Conservation (phyloP, 2,329 filamentous ascomycete species). For the Huntiella omanensis region DNA sequence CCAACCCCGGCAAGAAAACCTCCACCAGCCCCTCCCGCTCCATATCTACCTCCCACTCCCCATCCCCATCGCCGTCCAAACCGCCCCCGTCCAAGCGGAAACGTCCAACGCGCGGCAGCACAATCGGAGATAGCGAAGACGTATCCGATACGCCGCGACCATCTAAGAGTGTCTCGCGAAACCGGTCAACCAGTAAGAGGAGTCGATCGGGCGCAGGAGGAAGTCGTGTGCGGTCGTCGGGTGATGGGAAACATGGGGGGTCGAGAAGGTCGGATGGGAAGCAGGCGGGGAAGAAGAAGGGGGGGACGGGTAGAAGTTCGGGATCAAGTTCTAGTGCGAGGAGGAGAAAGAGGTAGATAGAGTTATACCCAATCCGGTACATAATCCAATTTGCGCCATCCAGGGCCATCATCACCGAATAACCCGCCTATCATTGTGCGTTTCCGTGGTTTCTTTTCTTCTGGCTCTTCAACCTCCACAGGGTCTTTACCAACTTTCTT, state of each 20-base stretch:
- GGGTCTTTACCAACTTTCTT: constrained; percentile 20
- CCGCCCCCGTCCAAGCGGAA: background rate
- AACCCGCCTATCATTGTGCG: constrained; percentile 16
- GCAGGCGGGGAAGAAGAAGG: constrained; percentile 19
- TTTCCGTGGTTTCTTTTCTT: constrained; percentile 13
- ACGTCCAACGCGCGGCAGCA: constrained; percentile 19
- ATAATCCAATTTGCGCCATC: constrained; percentile 20
- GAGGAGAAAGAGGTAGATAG: constrained; percentile 1
- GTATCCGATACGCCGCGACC: constrained; percentile 20
- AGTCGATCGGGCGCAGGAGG: background rate
- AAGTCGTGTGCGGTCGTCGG: constrained; percentile 13
- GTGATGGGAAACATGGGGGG: constrained; percentile 22
- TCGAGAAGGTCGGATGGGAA: constrained; percentile 18
- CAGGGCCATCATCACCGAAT: constrained; percentile 16
- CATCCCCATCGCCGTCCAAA: background rate
- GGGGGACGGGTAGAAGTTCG: constrained; percentile 15
- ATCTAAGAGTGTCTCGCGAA: constrained; percentile 19
- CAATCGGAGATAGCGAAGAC: constrained; percentile 33
- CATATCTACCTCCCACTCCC: background rate
- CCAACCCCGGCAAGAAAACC: no score
- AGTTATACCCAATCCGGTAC: constrained; percentile 23
- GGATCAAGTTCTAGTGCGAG: background rate
- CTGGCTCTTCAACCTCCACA: constrained; percentile 13
- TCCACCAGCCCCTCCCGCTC: constrained; percentile 1
- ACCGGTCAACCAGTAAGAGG: constrained; percentile 14